Base-by-base conservation (phyloP, 2,329 filamentous ascomycete species). In the Penicillium expansum region DNA sequence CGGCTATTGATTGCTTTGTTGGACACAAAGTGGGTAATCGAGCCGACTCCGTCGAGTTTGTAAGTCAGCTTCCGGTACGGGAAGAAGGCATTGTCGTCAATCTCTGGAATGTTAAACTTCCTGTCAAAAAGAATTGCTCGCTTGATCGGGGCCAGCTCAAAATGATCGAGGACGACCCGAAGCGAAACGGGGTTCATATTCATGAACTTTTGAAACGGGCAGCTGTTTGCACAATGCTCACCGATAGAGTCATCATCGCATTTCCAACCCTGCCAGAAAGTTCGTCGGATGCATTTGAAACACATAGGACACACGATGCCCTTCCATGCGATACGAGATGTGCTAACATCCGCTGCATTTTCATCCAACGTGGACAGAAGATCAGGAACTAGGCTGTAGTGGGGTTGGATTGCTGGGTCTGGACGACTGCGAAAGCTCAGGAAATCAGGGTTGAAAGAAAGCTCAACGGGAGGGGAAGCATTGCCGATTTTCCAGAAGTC, bases 281-380 rank as follows among this genome's bases (percentile, higher is more conserved):
- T 76, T 1, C 88, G 80, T 2, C 84, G 79, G 41, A 80, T 85
- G 63, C 88, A 90, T 39, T 83, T 80, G 0, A 78, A 74, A 61
- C 89, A 92, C 1, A 73, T 57, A 0, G 84, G 85, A 62, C 89
- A 92, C 2, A 88, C 83, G 45, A 91, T 82, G 0, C 88, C 89
- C 49, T 78, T 77, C 65, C 84, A 87, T 55, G 82, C 84, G 9
- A 76, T 70, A 3, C 76, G 73, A 11, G 83, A 79, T 0, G 82
- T 80, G 4, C 82, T 80, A 5, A 74, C 66, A 0, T 74, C 69
- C 14, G 75, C 73, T 0, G 71, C 62, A 1, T 73, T 66, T 11
- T 72, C 62, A 5, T 71, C 64, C 5, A 78, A 55, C 0, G 78
- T 71, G 0, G 74, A 71, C 1, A 79, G 64, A 0, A 79, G 58